Percentiles rank a stretch among this genome's conserved stretches.
Conservation (phyloP, 106 monocot genomes). For the Acorus calamus region DNA sequence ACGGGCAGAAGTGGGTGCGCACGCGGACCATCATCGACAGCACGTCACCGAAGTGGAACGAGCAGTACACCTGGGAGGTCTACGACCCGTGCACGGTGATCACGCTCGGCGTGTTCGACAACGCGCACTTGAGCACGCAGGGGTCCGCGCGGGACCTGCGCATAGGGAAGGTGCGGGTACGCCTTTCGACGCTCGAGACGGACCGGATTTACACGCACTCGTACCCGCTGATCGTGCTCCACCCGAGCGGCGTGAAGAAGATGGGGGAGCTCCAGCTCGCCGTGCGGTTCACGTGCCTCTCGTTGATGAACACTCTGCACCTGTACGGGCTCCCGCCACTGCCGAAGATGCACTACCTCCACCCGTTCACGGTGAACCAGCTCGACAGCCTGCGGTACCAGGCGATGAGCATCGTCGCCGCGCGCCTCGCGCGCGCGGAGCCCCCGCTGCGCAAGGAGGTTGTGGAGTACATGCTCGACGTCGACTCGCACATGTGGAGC, state of each 20-base stretch:
- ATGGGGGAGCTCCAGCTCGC: conserved; percentile 20
- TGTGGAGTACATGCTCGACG: conserved; percentile 19
- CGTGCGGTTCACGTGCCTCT: conserved; percentile 16
- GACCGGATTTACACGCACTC: conserved; percentile 13
- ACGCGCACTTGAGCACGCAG: conserved; percentile 5
- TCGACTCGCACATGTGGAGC: conserved; percentile 16
- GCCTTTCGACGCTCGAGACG: conserved; percentile 13
- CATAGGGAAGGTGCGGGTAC: conserved; percentile 18
- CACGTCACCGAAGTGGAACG: conserved; percentile 12
- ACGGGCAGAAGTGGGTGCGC: conserved; percentile 17
- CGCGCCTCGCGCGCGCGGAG: conserved; percentile 13
- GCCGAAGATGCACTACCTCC: conserved; percentile 17
- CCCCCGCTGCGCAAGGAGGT: conserved; percentile 15
- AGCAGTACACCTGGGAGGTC: conserved; percentile 26
- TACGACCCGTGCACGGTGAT: conserved; percentile 17
- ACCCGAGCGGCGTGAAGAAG: conserved; percentile 17
- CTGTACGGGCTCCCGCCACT: conserved; percentile 9
- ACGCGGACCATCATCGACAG: conserved; percentile 8
- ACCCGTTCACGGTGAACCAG: conserved; percentile 14
- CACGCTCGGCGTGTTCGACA: conserved; percentile 18
- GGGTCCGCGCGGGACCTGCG: neutral
- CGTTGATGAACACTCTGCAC: conserved; percentile 3
- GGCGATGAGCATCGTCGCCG: conserved; percentile 11
- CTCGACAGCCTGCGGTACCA: conserved; percentile 15
- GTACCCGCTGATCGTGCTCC: conserved; percentile 14